Percentiles rank a stretch among this genome's conserved stretches.
These are phyloP conservation scores for Pseudocercospora cruenta DNA, from an alignment of 2,329 filamentous ascomycete species.

Conservation along the genomic window DNA sequence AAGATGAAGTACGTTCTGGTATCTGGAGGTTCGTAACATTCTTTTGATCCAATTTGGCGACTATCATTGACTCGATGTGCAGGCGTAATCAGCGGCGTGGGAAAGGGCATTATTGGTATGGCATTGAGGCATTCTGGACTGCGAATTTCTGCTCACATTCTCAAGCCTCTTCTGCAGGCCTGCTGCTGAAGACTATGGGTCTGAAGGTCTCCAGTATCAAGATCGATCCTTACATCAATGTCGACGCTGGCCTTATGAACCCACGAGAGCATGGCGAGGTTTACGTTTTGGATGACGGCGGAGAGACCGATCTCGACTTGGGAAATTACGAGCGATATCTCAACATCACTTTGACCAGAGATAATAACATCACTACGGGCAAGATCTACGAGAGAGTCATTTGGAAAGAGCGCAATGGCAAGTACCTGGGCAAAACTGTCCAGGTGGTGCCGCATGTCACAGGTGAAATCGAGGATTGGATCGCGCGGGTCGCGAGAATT, in stretches of 20 bases:
- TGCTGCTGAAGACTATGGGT: constrained; percentile 78
- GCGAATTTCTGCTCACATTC: constrained; percentile 12
- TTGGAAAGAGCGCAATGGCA: constrained; percentile 68
- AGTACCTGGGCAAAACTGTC: constrained; percentile 87
- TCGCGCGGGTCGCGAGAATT: constrained; percentile 80
- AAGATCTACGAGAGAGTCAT: constrained; percentile 94
- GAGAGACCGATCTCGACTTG: constrained; percentile 74
- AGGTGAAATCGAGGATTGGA: constrained; percentile 89
- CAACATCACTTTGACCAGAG: constrained; percentile 75
- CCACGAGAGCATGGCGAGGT: constrained; percentile 81
- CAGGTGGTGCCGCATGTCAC: constrained; percentile 94
- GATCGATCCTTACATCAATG: constrained; percentile 74
- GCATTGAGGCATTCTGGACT: constrained; percentile 1
- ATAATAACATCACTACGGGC: constrained; percentile 96
- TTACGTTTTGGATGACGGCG: constrained; percentile 83
- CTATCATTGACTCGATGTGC: constrained; percentile 19
- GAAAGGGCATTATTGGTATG: constrained; percentile 70
- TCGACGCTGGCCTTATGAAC: constrained; percentile 75
- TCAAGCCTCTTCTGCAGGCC: constrained; percentile 67
- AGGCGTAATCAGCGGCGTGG: constrained; percentile 63
- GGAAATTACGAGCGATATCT: constrained; percentile 83
- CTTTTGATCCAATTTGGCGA: not conserved
- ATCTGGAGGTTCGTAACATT: too few relatives aligned
- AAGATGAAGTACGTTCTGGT: constrained; percentile 83
- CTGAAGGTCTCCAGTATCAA: constrained; percentile 73